phyloP scores from a whole-genome alignment of 2,329 filamentous ascomycete species.

The Niveomyces coronatus region DNA sequence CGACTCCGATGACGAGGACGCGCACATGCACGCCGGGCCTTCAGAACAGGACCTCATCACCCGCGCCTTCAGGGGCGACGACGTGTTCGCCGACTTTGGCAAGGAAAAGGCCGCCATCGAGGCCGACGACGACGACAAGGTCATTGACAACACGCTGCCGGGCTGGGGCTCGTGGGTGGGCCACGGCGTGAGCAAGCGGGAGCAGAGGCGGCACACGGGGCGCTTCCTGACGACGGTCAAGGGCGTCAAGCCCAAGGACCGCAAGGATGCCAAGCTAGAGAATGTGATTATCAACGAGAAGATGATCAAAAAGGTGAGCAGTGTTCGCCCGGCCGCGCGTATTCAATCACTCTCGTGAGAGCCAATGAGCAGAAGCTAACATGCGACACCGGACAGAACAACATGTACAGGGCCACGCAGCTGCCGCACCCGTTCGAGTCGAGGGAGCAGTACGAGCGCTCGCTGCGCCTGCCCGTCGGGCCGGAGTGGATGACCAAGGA shows the following conservation, averaged over 20 bases:
- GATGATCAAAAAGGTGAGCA: slow-evolving; percentile 76
- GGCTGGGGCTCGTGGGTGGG: slow-evolving; percentile 94
- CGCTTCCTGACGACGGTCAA: slow-evolving; percentile 56
- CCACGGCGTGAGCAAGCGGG: slow-evolving; percentile 63
- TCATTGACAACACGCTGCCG: slow-evolving; percentile 74
- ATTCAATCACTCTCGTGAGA: too few relatives aligned
- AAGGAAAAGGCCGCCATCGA: slow-evolving; percentile 65
- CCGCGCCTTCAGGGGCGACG: slow-evolving; percentile 79
- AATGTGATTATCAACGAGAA: slow-evolving; percentile 91
- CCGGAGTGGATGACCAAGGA: slow-evolving; percentile 96
- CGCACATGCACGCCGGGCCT: slow-evolving; percentile 46
- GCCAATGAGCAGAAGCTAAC: too few relatives aligned
- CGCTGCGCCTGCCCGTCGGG: slow-evolving; percentile 75
- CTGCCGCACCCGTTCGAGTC: slow-evolving; percentile 88
- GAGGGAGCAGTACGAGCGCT: slow-evolving; percentile 79
- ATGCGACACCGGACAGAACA: slow-evolving; percentile 51
- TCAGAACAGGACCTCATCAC: slow-evolving; percentile 61
- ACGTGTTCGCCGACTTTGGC: slow-evolving; percentile 71
- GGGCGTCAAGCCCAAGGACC: slow-evolving; percentile 64
- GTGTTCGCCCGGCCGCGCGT: too few relatives aligned
- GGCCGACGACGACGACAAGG: slow-evolving; percentile 71
- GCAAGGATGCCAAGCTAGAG: slow-evolving; percentile 73
- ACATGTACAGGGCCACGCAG: slow-evolving; percentile 73
- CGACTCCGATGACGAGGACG: slow-evolving; percentile 35
- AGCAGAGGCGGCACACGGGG: slow-evolving; percentile 52